Evolutionary conservation across 176 grass and related monocot species (phyloP), one percentile per base, ranked within the genome.

Genomic region (Pontederia paniculata): DNA sequence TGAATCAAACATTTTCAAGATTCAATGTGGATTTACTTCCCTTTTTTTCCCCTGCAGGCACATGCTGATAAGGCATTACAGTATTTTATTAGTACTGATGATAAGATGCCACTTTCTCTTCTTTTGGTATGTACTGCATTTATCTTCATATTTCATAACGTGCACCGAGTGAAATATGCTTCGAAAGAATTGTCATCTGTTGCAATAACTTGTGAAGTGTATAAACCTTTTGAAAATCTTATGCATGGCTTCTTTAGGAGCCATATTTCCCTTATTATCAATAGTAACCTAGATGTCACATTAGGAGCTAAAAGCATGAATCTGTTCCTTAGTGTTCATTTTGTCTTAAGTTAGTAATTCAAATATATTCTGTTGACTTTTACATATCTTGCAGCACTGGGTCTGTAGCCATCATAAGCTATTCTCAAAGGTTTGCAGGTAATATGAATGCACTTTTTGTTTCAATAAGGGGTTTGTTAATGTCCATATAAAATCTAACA

Each of bases 351-450:
- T 21, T 8, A n/a, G 11, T 4, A 6, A 21, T 55, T 20, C 31
- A 19, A 9, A 12, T 21, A 20, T 22, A 13, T 62, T 21, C 10
- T 46, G 43, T 44, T 54, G 42, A 21, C 20, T 78, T n/a, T 53
- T 53, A 70, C 51, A 52, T 20, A 74, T 57, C 70, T 61, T 77
- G 28, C 73, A 99, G 94, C 67, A 16, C 66, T 99, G 87, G 94
- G 84, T 99, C 72, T 77, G 66, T 62, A 77, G 78, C 64, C 77
- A 99, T 67, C 78, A 88, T 80, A 77, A 75, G 23, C 63, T 99
- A 21, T 99, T 83, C 77, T 79, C 83, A 45, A 88, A 88, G 72
- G 55, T 68, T 64, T 99, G 87, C 87, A 99, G 83, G 87, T 93
- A 78, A 76, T 60, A 63, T 48, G 42, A 46, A 47, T 9, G 43